Percentiles rank a stretch among this genome's conserved stretches.
phyloP scores from a whole-genome alignment of 306 rosid species.

The Senna tora region DNA sequence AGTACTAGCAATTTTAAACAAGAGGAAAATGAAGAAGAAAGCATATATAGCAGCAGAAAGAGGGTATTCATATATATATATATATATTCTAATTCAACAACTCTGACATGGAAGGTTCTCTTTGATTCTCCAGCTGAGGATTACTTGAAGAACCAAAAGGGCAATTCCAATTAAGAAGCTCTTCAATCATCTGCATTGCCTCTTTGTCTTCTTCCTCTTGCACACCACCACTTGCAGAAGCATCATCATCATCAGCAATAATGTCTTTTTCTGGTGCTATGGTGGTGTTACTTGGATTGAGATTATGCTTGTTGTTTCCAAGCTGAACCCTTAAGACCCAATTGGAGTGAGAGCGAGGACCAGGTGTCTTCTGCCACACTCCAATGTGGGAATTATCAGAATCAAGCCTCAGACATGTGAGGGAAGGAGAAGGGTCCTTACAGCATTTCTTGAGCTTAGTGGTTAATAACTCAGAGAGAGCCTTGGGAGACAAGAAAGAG shows the following conservation, averaged over 20 bases:
- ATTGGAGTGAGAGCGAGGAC: constrained; percentile 71
- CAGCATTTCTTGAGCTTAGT: constrained; percentile 87
- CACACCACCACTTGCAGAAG: constrained; percentile 23
- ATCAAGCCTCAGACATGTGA: constrained; percentile 92
- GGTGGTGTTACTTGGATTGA: neutral
- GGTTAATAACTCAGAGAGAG: constrained; percentile 83
- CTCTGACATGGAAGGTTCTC: constrained; percentile 37
- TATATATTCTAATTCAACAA: constrained; percentile 35
- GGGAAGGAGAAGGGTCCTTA: constrained; percentile 90
- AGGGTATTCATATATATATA: too few species aligned
- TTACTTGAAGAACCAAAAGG: constrained; percentile 50
- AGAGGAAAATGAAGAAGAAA: constrained; percentile 39
- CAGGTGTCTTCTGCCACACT: constrained; percentile 93
- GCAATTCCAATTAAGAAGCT: constrained; percentile 84
- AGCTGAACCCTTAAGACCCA: constrained; percentile 97
- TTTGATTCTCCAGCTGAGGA: constrained; percentile 21
- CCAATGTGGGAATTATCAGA: constrained; percentile 95
- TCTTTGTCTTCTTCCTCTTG: constrained; percentile 77
- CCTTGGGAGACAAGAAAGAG: constrained; percentile 67
- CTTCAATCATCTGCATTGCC: constrained; percentile 97
- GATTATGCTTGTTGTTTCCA: constrained; percentile 52
- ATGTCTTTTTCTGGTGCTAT: neutral
- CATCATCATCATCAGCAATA: constrained; percentile 32
- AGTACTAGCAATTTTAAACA: constrained; percentile 3
- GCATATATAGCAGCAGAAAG: too few species aligned